A percentile compares a stretch with the other conserved stretches of the same genome.
phyloP scores from a whole-genome alignment of 352 stramenopile species.

The Globisporangium paroecandrum region DNA sequence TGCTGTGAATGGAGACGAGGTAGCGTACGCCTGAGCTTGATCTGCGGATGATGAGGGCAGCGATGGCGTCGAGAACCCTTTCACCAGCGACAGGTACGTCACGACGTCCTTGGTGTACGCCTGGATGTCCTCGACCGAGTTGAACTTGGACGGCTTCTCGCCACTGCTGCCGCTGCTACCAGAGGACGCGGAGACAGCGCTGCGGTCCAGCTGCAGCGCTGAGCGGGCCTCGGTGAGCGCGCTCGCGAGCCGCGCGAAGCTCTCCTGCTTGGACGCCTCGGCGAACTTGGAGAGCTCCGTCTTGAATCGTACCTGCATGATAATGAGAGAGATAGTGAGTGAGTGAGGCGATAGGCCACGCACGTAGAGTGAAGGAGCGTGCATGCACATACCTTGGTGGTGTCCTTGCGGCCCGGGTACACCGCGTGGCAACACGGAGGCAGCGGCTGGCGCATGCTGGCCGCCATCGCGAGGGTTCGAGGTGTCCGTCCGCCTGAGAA shows the following conservation, averaged over 20 bases:
- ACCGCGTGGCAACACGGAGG: slow-evolving; percentile 57
- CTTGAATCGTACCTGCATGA: slow-evolving; percentile 37
- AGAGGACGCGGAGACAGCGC: slow-evolving; percentile 6
- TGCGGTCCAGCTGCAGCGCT: slow-evolving; percentile 28
- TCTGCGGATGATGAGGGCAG: slow-evolving; percentile 5
- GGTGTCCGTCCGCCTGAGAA: background rate
- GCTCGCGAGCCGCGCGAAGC: slow-evolving; percentile 32
- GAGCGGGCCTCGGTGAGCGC: slow-evolving; percentile 38
- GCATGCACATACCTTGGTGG: slow-evolving; percentile 24
- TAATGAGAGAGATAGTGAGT: background rate
- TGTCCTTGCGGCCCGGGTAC: slow-evolving; percentile 31
- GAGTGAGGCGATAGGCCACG: background rate
- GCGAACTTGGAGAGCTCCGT: slow-evolving; percentile 38
- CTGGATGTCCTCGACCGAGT: slow-evolving; percentile 29
- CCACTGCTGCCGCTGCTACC: slow-evolving; percentile 5
- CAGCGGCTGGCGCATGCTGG: slow-evolving; percentile 36
- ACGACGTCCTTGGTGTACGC: slow-evolving; percentile 29
- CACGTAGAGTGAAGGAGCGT: background rate
- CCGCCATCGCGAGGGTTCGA: slow-evolving; percentile 1
- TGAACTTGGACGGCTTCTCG: slow-evolving; percentile 23
- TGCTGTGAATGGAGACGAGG: background rate
- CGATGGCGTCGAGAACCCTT: slow-evolving; percentile 36
- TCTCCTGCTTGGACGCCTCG: slow-evolving; percentile 28
- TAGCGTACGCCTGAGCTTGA: background rate
- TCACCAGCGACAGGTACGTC: slow-evolving; percentile 54